Evolutionary conservation across 352 stramenopile genomes (phyloP), one percentile per base, ranked within the genome.

Genomic region (Globisporangium cylindrosporum): DNA sequence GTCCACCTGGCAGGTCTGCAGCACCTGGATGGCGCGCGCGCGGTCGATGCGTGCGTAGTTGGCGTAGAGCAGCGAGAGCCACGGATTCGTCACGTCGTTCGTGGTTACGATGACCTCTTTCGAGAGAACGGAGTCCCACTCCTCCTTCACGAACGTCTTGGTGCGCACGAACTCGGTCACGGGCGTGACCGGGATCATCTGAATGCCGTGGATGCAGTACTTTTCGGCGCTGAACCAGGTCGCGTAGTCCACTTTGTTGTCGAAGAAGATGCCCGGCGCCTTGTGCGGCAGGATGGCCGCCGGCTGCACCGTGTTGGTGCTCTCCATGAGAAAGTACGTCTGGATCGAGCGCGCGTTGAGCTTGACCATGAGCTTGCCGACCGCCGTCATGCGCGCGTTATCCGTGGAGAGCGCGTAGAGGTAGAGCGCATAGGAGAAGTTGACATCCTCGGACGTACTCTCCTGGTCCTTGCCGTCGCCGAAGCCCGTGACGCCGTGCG

Each of bases 211-310:
- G 68, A 93, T 92, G 70, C 82, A 90, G 65, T 88, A 82, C 65
- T 75, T 71, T 9, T 89, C 80, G 4, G 68, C 70, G 41, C 75
- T 88, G 75, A 92, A 92, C 85, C 85, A 92, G 66, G 81, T 93
- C 20, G 85, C 75, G 64, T 93, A 93, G 74, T 93, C 84, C 14
- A 80, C 75, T 66, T 93, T 93, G 72, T 93, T 93, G 69, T 92
- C 83, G 46, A 93, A 93, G 46, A 89, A 74, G 57, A 92, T 93
- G 18, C 85, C 85, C 1, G 81, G 67, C 10, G 81, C 82, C 70
- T 89, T 91, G 57, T 79, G 79, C 3, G 73, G 55, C 1, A 78
- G 73, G 60, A 85, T 80, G 20, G 49, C 69, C 20, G 63, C 60
- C 1, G 82, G 82, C 59, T 93, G 82, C 46, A 90, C 79, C 10